phyloP scores from a whole-genome alignment of 192 early-diverging fungal species.

The Backusella sp. region DNA sequence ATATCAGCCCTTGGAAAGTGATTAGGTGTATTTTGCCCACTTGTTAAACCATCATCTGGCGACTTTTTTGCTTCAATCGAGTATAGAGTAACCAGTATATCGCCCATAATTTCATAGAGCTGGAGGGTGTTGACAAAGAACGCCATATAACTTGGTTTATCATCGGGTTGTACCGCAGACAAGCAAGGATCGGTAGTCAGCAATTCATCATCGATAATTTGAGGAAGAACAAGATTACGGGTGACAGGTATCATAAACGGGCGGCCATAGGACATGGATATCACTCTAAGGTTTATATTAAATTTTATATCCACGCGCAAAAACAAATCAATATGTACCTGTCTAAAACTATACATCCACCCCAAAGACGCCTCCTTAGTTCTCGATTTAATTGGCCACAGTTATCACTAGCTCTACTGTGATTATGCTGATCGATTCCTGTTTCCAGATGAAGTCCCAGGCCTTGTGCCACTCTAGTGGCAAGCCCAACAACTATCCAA shows the following conservation, averaged over 20 bases:
- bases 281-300: not conserved
- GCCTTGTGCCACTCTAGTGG: slow-evolving; percentile 16
- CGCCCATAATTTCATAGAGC: slow-evolving; percentile 21
- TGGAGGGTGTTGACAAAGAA: slow-evolving; percentile 19
- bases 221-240: slow-evolving; percentile 7
- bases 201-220: slow-evolving; percentile 18
- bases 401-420: not conserved
- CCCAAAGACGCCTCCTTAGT: slow-evolving; percentile 11
- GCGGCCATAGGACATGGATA: slow-evolving; percentile 18
- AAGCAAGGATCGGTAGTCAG: not conserved
- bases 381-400: slow-evolving; percentile 8
- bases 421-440: not conserved
- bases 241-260: slow-evolving; percentile 19
- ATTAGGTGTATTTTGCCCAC: not conserved
- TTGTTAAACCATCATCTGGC: not conserved
- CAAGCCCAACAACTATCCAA: slow-evolving; percentile 17
- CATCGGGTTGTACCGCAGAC: slow-evolving; percentile 2
- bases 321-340: not conserved
- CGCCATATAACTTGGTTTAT: slow-evolving; percentile 15
- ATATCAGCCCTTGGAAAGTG: slow-evolving; percentile 4
- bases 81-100: slow-evolving; percentile 11
- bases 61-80: slow-evolving; percentile 6
- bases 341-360: slow-evolving; percentile 14
- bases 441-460: slow-evolving; percentile 15
- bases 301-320: not conserved